Percentiles rank a stretch among this genome's conserved stretches.
These are phyloP conservation scores for Aspergillus haitiensis DNA, from an alignment of 495 filamentous ascomycete genomes.

Conservation along the genomic window DNA sequence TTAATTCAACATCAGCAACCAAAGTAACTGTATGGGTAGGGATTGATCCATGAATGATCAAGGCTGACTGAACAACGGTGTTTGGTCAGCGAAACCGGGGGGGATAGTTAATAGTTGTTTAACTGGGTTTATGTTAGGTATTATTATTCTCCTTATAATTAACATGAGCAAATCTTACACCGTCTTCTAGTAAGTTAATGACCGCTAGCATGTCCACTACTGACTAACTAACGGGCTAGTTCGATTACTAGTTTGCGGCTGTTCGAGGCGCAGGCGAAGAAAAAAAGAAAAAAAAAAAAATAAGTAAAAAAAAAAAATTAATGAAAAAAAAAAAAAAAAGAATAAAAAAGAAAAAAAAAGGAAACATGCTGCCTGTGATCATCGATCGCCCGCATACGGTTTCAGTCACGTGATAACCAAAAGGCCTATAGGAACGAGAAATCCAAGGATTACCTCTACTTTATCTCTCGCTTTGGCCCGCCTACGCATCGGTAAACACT, in stretches of 20 bases:
- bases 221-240: constrained; percentile 14
- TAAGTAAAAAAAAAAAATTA: too few relatives aligned
- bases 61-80: constrained; percentile 1
- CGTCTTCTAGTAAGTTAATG: background rate
- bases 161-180: too few relatives aligned
- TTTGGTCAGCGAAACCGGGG: background rate
- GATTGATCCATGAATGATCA: background rate
- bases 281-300: too few relatives aligned
- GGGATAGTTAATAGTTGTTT: background rate
- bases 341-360: constrained; percentile 13
- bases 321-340: too few relatives aligned
- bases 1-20: too few relatives aligned
- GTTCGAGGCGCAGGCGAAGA: constrained; percentile 7
- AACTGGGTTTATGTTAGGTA: too few relatives aligned
- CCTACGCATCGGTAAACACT: constrained; percentile 18
- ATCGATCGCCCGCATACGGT: constrained; percentile 42
- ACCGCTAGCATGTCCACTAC: constrained; percentile 15
- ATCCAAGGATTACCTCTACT: constrained; percentile 19
- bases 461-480: constrained; percentile 22
- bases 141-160: too few relatives aligned
- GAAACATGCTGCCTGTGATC: constrained; percentile 27
- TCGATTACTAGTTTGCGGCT: constrained; percentile 19
- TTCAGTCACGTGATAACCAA: constrained; percentile 39
- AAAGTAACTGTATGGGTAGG: background rate
- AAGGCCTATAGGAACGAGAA: constrained; percentile 27